Conservation (phyloP, 345 rosid genomes). For the Citrus hindsii region DNA sequence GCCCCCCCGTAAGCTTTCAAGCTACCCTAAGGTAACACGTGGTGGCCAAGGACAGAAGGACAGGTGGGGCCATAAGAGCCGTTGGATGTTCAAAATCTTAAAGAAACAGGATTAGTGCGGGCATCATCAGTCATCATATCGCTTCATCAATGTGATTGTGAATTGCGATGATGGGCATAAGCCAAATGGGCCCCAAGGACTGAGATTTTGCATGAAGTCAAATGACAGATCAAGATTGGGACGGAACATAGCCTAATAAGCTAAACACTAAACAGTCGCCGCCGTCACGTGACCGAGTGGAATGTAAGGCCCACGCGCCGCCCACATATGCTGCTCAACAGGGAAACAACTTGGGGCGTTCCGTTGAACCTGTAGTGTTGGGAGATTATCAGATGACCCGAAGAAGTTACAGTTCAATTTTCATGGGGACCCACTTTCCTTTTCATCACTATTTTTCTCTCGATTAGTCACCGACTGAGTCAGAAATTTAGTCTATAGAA, state of each 20-base stretch:
- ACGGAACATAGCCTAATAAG: background rate
- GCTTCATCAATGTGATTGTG: no score
- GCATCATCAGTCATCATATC: no score
- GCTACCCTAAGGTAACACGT: background rate
- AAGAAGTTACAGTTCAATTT: background rate
- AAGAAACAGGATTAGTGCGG: no score
- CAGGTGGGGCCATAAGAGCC: constrained; percentile 17
- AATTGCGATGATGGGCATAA: no score
- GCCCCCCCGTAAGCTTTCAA: no score
- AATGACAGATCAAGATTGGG: constrained; percentile 11
- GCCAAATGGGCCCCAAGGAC: background rate
- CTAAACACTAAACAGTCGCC: no score
- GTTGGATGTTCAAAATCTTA: constrained; percentile 10
- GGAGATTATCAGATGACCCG: no score
- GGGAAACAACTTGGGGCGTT: constrained; percentile 7
- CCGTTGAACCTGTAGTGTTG: background rate
- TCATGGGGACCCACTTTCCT: background rate
- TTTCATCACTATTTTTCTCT: no score
- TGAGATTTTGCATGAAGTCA: background rate
- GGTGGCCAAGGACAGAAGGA: background rate
- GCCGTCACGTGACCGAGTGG: background rate
- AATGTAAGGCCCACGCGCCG: constrained; percentile 21
- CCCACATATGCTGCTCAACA: background rate
- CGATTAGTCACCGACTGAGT: no score
- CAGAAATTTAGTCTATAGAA: no score